Evolutionary conservation across 192 early-diverging fungal species (phyloP).

Genomic region (Diversispora eburnea): DNA sequence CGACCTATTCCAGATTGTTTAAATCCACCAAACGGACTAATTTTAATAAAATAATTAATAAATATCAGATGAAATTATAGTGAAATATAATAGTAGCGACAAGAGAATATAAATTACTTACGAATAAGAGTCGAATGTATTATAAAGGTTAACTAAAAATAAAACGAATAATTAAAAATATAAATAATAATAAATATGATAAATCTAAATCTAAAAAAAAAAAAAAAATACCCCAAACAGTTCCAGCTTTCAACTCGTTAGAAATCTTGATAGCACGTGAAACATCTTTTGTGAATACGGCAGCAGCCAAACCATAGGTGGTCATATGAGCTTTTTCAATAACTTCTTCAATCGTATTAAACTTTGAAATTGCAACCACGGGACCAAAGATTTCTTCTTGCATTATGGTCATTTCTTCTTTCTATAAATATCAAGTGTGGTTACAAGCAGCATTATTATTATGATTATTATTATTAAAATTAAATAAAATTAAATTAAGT

Average conservation of each 20-base stretch:
- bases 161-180: too few species aligned
- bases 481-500: not conserved
- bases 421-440: not conserved
- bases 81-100: too few species aligned
- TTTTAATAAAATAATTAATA: too few species aligned
- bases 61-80: too few species aligned
- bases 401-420: constrained; percentile 50
- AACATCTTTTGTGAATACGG: constrained; percentile 68
- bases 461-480: not conserved
- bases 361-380: constrained; percentile 72
- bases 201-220: too few species aligned
- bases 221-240: constrained; percentile 50
- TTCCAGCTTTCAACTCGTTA: constrained; percentile 51
- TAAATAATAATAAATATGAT: too few species aligned
- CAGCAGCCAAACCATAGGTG: constrained; percentile 69
- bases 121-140: too few species aligned
- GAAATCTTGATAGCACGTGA: constrained; percentile 52
- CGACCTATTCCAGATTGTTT: too few species aligned
- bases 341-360: constrained; percentile 69
- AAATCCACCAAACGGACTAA: too few species aligned
- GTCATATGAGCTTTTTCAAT: constrained; percentile 70
- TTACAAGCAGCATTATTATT: not conserved
- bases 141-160: too few species aligned
- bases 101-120: too few species aligned
- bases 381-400: constrained; percentile 89